A percentile compares a stretch with the other conserved stretches of the same genome.
phyloP scores from a whole-genome alignment of 2,329 filamentous ascomycete genomes.

The Cadophora malorum region DNA sequence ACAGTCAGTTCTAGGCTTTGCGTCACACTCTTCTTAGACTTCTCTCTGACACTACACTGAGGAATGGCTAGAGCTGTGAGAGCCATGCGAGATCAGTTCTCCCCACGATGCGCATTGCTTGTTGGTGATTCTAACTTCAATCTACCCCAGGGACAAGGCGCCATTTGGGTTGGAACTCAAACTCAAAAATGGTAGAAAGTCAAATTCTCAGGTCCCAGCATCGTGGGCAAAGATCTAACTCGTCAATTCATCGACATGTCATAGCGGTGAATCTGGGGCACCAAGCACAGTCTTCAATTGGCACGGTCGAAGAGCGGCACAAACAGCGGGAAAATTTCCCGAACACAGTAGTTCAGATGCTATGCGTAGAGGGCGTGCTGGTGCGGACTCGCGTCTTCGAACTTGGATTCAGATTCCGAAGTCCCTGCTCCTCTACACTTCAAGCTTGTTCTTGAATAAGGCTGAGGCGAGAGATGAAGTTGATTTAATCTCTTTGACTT shows the following conservation, averaged over 20 bases:
- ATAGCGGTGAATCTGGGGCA: slow-evolving; percentile 14
- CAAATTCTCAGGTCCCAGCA: slow-evolving; percentile 13
- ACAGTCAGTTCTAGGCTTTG: neutral
- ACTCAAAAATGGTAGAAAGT: neutral
- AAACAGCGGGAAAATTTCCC: slow-evolving; percentile 7
- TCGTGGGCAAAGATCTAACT: slow-evolving; percentile 14
- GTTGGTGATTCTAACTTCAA: neutral
- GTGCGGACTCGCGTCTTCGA: neutral
- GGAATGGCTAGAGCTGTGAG: neutral
- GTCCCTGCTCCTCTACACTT: neutral
- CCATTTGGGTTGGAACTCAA: slow-evolving; percentile 2
- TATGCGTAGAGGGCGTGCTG: slow-evolving; percentile 4
- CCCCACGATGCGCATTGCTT: neutral
- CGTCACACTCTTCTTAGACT: neutral
- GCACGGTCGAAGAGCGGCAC: slow-evolving; percentile 14
- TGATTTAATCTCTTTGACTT: slow-evolving; percentile 25
- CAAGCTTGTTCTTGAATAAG: neutral
- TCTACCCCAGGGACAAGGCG: slow-evolving; percentile 6
- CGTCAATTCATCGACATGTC: slow-evolving; percentile 3
- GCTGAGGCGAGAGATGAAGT: slow-evolving; percentile 16
- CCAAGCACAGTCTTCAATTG: slow-evolving; percentile 4
- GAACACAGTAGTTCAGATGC: slow-evolving; percentile 1
- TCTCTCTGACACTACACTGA: neutral
- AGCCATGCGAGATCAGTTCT: neutral
- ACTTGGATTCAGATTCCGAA: neutral